phyloP scores from a whole-genome alignment of 2,329 filamentous ascomycete species.

The Rhexocercosporidium sp. region DNA sequence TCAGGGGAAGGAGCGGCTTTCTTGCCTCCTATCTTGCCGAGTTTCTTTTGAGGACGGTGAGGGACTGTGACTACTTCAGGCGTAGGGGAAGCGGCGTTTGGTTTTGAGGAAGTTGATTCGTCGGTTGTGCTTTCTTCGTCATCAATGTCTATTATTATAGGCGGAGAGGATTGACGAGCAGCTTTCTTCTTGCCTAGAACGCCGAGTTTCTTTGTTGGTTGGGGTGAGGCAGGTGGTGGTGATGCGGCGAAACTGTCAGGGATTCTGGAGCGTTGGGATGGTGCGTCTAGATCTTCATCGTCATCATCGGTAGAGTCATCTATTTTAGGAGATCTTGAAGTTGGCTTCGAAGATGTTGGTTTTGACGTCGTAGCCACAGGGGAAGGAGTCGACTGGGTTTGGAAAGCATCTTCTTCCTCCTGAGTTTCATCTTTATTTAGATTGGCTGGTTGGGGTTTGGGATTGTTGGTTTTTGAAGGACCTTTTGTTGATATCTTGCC shows the following conservation, averaged over 20 bases:
- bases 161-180: neutral
- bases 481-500: conserved; percentile 31
- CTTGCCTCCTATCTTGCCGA: conserved; percentile 31
- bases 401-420: conserved; percentile 39
- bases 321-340: neutral
- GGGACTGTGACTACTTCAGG: neutral
- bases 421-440: conserved; percentile 17
- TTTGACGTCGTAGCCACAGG: conserved; percentile 20
- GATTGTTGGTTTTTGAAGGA: conserved; percentile 7
- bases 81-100: neutral
- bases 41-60: conserved; percentile 21
- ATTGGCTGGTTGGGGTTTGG: neutral
- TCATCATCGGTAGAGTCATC: conserved; percentile 36
- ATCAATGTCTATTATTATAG: neutral
- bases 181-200: conserved; percentile 20
- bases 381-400: conserved; percentile 40
- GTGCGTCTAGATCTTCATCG: conserved; percentile 36
- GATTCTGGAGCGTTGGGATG: conserved; percentile 37
- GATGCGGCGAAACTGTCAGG: conserved; percentile 37
- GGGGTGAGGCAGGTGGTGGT: conserved; percentile 19
- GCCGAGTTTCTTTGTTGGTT: conserved; percentile 18
- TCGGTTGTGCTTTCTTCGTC: conserved; percentile 14
- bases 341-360: conserved; percentile 3
- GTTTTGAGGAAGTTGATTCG: neutral
- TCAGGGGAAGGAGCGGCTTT: conserved; percentile 22